Evolutionary conservation across 352 stramenopile genomes (phyloP), one percentile per base, ranked within the genome.

Genomic region (Thraustochytrium striatum): DNA sequence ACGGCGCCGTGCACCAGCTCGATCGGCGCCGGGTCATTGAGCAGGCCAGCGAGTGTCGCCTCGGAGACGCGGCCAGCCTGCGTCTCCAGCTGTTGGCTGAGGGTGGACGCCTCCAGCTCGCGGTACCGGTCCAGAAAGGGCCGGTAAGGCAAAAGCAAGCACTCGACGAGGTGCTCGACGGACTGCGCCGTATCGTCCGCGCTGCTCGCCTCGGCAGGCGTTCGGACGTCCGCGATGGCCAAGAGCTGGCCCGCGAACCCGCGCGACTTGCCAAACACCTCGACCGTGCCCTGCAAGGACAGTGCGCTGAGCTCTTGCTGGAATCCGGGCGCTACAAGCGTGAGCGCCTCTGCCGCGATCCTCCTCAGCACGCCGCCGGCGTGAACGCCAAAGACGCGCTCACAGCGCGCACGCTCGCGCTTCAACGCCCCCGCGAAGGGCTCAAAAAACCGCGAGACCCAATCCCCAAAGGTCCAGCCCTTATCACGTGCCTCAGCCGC

Each of bases 251-350:
- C 65, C 9, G 25, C 65, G 25, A 75, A 61, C 68, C n/a, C 0
- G 50, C 65, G 61, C n/a, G 65, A 61, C 35, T 43, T 72, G 13
- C 68, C 65, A 32, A 62, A 75, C n/a, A 75, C 50, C 5, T 75
- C 65, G 16, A 75, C 50, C 5, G 32, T 38, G 9, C 28, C 32
- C 5, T 8, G 3, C 16, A 75, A 30, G 13, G 19, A 8, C 19
- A 25, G 8, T 9, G 21, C 32, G 19, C 21, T 9, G 8, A 75
- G 11, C 8, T 41, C 16, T 8, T 16, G 11, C 25, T 61, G 32
- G 32, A 75, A 43, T 21, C 39, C 65, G 11, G 65, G 21, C 16
- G 32, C 41, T 5, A 75, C 21, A 0, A 75, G 30, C 1, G 43
- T 28, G 50, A 75, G 65, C 7, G 41, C 52, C 47, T 75, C 65